Conservation (phyloP, 306 rosid genomes). For the Quercus rubra region DNA sequence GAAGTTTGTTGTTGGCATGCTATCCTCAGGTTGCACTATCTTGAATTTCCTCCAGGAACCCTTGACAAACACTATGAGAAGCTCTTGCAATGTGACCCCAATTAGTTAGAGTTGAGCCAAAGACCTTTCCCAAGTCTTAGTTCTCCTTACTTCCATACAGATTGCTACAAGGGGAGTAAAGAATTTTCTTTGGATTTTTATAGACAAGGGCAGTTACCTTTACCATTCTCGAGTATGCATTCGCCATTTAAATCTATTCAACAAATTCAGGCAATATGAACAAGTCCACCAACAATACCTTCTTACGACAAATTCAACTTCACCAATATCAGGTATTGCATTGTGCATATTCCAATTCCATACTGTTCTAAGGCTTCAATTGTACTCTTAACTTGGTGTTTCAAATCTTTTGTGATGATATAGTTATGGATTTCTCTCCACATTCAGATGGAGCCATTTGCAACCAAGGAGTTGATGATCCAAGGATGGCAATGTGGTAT, state of each 20-base stretch:
- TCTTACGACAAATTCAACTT: not conserved
- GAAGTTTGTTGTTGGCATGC: not conserved
- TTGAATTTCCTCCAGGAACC: conserved; percentile 23
- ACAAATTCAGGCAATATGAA: not conserved
- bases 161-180: not conserved
- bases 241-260: not conserved
- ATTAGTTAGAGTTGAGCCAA: conserved; percentile 14
- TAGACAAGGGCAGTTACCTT: not conserved
- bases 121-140: conserved; percentile 9
- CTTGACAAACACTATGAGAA: conserved; percentile 29
- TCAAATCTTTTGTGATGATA: conserved; percentile 1
- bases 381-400: not conserved
- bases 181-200: not conserved
- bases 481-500: conserved; percentile 15
- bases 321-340: conserved; percentile 8
- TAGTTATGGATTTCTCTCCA: not conserved
- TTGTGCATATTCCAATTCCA: not conserved
- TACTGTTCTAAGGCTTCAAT: not conserved
- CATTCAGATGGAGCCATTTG: not conserved
- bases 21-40: conserved; percentile 28
- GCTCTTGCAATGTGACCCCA: conserved; percentile 16
- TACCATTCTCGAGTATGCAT: not conserved
- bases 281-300: conserved; percentile 1
- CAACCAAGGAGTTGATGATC: conserved; percentile 13
- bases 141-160: conserved; percentile 22